Evolutionary conservation across 1,284 basidiomycete species (phyloP).

Genomic region (Laetiporus sulphureus): DNA sequence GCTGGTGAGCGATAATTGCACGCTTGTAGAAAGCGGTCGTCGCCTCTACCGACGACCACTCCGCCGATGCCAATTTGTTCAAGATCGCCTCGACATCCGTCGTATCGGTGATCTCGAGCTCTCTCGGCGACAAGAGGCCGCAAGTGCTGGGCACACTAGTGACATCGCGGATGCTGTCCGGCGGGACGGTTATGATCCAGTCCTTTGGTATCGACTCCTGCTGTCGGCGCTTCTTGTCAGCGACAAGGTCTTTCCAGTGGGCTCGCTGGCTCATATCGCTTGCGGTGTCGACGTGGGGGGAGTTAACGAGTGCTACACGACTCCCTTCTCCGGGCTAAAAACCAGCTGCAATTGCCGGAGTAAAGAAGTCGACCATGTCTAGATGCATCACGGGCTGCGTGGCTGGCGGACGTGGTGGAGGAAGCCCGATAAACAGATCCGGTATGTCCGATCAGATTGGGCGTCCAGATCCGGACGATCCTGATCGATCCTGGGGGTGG

Average conservation of each 20-base stretch:
- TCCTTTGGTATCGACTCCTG: conserved; percentile 39
- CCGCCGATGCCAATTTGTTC: conserved; percentile 30
- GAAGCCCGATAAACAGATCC: too few relatives aligned
- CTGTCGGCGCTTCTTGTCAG: conserved; percentile 37
- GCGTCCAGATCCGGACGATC: too few relatives aligned
- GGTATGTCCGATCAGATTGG: too few relatives aligned
- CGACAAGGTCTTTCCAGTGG: conserved; percentile 39
- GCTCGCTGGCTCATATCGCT: too few relatives aligned
- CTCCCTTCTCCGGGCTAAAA: too few relatives aligned
- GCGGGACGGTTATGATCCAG: conserved; percentile 35
- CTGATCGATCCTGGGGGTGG: too few relatives aligned
- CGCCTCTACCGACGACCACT: conserved; percentile 41
- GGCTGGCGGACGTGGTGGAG: too few relatives aligned
- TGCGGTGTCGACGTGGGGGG: too few relatives aligned
- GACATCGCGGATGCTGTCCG: conserved; percentile 33
- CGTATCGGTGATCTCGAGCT: conserved; percentile 45
- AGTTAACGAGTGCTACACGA: too few relatives aligned
- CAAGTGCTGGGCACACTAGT: conserved; percentile 33
- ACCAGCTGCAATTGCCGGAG: too few relatives aligned
- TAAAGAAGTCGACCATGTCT: too few relatives aligned
- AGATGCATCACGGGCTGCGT: too few relatives aligned
- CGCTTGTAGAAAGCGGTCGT: conserved; percentile 53
- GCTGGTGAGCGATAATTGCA: conserved; percentile 53
- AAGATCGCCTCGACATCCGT: conserved; percentile 33
- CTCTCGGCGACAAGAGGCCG: conserved; percentile 37